These are phyloP conservation scores for Aspergillus proliferans DNA, from an alignment of 2,329 filamentous ascomycete genomes.

Conservation along the genomic window DNA sequence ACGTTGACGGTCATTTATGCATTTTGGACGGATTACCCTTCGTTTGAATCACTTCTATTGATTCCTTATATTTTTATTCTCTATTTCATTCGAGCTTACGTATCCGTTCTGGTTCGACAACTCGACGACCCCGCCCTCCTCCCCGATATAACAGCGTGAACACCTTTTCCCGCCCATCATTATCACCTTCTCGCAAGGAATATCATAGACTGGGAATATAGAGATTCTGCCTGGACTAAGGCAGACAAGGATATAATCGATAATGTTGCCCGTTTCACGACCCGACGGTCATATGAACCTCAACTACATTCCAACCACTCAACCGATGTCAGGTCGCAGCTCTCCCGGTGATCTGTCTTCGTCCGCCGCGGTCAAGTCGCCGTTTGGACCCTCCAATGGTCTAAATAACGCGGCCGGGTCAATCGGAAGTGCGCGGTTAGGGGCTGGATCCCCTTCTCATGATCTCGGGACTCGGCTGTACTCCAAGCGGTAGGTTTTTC, in stretches of 20 bases:
- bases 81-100: slow-evolving; percentile 12
- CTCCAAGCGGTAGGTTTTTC: slow-evolving; percentile 72
- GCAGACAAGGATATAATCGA: slow-evolving; percentile 56
- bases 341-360: slow-evolving; percentile 71
- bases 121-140: slow-evolving; percentile 14
- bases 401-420: slow-evolving; percentile 48
- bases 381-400: slow-evolving; percentile 63
- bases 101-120: slow-evolving; percentile 10
- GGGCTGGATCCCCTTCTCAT: slow-evolving; percentile 93
- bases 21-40: slow-evolving; percentile 6
- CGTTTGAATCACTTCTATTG: slow-evolving; percentile 8
- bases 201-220: slow-evolving; percentile 9
- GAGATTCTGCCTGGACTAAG: slow-evolving; percentile 12
- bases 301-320: slow-evolving; percentile 66
- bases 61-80: slow-evolving; percentile 2
- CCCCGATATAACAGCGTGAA: slow-evolving; percentile 2
- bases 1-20: slow-evolving; percentile 6
- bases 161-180: slow-evolving; percentile 5
- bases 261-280: slow-evolving; percentile 81
- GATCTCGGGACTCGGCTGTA: slow-evolving; percentile 76
- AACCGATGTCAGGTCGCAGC: slow-evolving; percentile 68
- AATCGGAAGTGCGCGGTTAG: slow-evolving; percentile 60
- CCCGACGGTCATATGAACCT: slow-evolving; percentile 76
- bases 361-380: slow-evolving; percentile 60
- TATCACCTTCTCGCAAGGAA: slow-evolving; percentile 6